phyloP scores from a whole-genome alignment of 345 rosid species.

The Nephelium lappaceum region DNA sequence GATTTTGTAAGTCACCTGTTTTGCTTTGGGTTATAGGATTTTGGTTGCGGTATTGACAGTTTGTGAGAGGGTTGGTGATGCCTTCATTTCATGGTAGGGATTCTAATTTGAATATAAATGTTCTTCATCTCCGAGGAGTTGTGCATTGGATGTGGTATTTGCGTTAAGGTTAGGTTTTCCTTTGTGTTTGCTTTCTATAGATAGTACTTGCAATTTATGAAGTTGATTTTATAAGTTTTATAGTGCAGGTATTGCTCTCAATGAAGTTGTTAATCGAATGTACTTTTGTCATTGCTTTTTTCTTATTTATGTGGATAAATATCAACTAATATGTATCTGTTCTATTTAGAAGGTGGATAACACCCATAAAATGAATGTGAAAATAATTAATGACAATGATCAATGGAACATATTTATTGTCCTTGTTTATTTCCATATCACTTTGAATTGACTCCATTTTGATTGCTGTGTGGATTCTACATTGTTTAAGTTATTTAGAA shows the following conservation, averaged over 20 bases:
- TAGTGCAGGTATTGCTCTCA: slow-evolving; percentile 65
- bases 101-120: too few species aligned
- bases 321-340: not conserved
- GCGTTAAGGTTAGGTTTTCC: too few species aligned
- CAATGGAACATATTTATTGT: not conserved
- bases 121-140: too few species aligned
- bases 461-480: not conserved
- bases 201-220: too few species aligned
- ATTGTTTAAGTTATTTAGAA: not conserved
- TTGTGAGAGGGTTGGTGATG: too few species aligned
- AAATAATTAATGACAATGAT: not conserved
- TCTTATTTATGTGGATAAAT: slow-evolving; percentile 14
- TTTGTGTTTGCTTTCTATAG: too few species aligned
- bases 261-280: not conserved
- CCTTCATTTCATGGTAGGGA: too few species aligned
- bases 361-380: not conserved
- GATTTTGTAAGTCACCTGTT: too few species aligned
- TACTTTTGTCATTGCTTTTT: not conserved
- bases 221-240: too few species aligned
- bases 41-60: too few species aligned
- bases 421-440: not conserved
- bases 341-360: slow-evolving; percentile 8
- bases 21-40: too few species aligned
- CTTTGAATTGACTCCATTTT: slow-evolving; percentile 5
- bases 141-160: too few species aligned